A percentile compares a stretch with the other conserved stretches of the same genome.
These are phyloP conservation scores for Saksenaea oblongispora DNA, from an alignment of 371 early-diverging fungal genomes.

Conservation along the genomic window DNA sequence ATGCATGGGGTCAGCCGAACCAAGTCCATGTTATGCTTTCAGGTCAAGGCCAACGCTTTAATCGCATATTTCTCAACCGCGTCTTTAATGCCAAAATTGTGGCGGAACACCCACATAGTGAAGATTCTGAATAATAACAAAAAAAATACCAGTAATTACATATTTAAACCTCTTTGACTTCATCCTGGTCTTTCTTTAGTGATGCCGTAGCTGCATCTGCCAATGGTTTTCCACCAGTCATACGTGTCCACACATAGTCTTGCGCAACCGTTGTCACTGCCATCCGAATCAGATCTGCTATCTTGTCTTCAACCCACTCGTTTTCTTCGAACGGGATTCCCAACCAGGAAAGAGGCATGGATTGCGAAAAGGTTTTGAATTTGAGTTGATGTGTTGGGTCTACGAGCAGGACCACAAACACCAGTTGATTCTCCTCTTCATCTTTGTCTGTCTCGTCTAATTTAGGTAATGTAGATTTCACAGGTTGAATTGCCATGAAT, in stretches of 20 bases:
- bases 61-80: conserved; percentile 15
- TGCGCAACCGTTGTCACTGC: conserved; percentile 64
- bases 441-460: conserved; percentile 29
- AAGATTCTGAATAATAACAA: not conserved
- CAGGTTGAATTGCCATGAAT: conserved; percentile 67
- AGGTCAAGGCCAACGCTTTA: conserved; percentile 38
- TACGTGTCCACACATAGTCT: conserved; percentile 72
- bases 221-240: conserved; percentile 41
- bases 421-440: conserved; percentile 36
- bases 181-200: not conserved
- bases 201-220: conserved; percentile 10
- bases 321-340: conserved; percentile 67
- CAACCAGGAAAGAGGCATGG: conserved; percentile 60
- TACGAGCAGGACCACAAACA: conserved; percentile 53
- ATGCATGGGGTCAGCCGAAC: conserved; percentile 22
- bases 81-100: conserved; percentile 17
- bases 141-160: not conserved
- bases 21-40: conserved; percentile 37
- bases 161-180: not conserved
- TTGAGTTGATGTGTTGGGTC: conserved; percentile 65
- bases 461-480: conserved; percentile 29
- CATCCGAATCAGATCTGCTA: conserved; percentile 58
- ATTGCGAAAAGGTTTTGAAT: conserved; percentile 63
- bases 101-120: not conserved
- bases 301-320: conserved; percentile 71